Percentiles rank a stretch among this genome's conserved stretches.
These are phyloP conservation scores for Actinidia chinensis DNA, from an alignment of 179 eudicot species.

Conservation along the genomic window DNA sequence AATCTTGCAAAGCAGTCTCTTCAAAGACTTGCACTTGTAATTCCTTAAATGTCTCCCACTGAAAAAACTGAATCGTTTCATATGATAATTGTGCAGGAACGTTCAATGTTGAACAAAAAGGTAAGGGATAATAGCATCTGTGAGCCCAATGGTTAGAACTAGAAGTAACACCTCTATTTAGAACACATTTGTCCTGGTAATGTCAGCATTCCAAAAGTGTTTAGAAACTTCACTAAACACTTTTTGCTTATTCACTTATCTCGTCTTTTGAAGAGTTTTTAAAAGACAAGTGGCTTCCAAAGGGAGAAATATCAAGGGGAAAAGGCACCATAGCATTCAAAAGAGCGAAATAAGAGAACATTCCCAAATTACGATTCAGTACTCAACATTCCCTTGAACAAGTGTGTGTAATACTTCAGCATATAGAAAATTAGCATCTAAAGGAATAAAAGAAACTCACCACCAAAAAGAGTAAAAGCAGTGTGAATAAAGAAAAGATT, in stretches of 20 bases:
- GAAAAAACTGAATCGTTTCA: background rate
- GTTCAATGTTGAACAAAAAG: background rate
- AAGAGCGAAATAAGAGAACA: background rate
- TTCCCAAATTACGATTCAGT: background rate
- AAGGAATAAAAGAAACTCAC: background rate
- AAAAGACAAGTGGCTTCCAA: background rate
- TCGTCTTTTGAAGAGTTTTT: background rate
- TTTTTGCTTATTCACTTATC: too few relatives aligned
- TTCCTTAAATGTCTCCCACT: background rate
- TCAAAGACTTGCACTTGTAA: background rate
- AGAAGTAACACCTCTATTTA: too few relatives aligned
- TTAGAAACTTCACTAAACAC: background rate
- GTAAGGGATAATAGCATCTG: background rate
- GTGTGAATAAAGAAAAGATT: too few relatives aligned
- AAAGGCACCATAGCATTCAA: background rate
- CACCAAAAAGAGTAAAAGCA: background rate
- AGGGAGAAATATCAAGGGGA: background rate
- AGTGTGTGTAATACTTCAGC: background rate
- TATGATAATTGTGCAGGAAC: background rate
- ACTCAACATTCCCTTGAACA: background rate
- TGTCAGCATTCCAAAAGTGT: background rate
- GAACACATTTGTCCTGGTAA: too few relatives aligned
- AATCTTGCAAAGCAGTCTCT: background rate
- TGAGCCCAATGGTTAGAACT: too few relatives aligned
- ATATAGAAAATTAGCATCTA: background rate